phyloP scores from a whole-genome alignment of 768 basidiomycete genomes.

The Collybiopsis luxurians region DNA sequence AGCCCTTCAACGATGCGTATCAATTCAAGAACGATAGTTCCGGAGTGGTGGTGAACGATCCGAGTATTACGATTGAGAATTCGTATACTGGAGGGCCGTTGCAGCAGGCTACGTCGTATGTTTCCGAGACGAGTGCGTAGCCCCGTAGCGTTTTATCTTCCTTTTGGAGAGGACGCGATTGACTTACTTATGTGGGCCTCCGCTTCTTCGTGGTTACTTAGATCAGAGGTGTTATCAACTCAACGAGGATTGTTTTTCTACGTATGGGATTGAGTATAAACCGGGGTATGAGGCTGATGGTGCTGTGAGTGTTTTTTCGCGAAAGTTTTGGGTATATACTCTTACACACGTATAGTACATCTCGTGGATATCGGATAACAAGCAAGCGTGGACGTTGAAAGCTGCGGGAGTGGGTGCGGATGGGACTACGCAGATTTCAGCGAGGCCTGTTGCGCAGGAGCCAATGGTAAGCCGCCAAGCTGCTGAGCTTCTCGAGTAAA shows the following conservation, averaged over 20 bases:
- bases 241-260: slow-evolving; percentile 55
- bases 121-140: slow-evolving; percentile 51
- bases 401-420: slow-evolving; percentile 68
- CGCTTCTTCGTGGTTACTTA: too few species aligned
- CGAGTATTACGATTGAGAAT: slow-evolving; percentile 53
- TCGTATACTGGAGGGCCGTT: slow-evolving; percentile 62
- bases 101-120: slow-evolving; percentile 81
- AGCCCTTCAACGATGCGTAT: slow-evolving; percentile 8
- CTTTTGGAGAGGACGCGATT: background rate
- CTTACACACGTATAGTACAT: slow-evolving; percentile 55
- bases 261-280: slow-evolving; percentile 78
- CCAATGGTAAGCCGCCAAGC: slow-evolving; percentile 63
- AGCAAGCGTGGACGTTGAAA: slow-evolving; percentile 71
- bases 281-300: slow-evolving; percentile 61
- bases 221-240: slow-evolving; percentile 69
- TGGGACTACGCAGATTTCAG: slow-evolving; percentile 52
- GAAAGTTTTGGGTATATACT: background rate
- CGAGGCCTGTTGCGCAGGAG: slow-evolving; percentile 72
- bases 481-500: too few species aligned
- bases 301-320: slow-evolving; percentile 41
- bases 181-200: background rate
- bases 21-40: background rate
- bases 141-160: background rate
- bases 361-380: slow-evolving; percentile 74
- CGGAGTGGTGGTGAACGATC: slow-evolving; percentile 36